Evolutionary conservation across 2,329 filamentous ascomycete species (phyloP).

Genomic region (Septoria petroselini): DNA sequence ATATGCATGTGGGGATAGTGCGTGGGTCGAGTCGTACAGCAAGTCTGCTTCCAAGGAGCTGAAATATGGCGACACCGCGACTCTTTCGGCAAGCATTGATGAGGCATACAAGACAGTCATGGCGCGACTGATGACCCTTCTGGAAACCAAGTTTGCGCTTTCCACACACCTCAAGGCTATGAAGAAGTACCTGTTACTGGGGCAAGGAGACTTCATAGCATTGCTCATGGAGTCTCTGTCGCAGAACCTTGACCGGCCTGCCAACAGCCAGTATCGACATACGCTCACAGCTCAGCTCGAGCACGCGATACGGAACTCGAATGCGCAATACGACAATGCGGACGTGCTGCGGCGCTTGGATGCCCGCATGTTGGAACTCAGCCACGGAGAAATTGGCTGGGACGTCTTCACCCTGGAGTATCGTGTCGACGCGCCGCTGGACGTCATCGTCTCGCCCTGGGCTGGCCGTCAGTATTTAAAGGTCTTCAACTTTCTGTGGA

Average conservation of each 20-base stretch:
- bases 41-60: slow-evolving; percentile 90
- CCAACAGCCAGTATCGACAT: slow-evolving; percentile 94
- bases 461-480: slow-evolving; percentile 95
- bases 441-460: slow-evolving; percentile 95
- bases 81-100: slow-evolving; percentile 87
- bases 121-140: slow-evolving; percentile 86
- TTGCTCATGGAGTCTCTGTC: slow-evolving; percentile 95
- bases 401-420: slow-evolving; percentile 99
- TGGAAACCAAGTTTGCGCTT: slow-evolving; percentile 91
- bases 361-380: slow-evolving; percentile 96
- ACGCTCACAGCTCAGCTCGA: slow-evolving; percentile 96
- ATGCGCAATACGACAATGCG: slow-evolving; percentile 89
- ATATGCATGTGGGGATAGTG: slow-evolving; percentile 87
- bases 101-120: slow-evolving; percentile 98
- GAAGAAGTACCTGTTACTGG: slow-evolving; percentile 91
- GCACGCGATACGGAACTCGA: slow-evolving; percentile 93
- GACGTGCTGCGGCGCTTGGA: slow-evolving; percentile 90
- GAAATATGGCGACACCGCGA: slow-evolving; percentile 87
- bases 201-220: slow-evolving; percentile 95
- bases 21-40: slow-evolving; percentile 94
- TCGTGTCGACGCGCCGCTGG: slow-evolving; percentile 93
- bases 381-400: slow-evolving; percentile 96
- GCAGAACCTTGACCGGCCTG: slow-evolving; percentile 86
- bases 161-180: slow-evolving; percentile 88
- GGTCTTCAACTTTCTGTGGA: slow-evolving; percentile 98